Conservation (phyloP, 2,329 filamentous ascomycete genomes). For the Stemphylium lycopersici region DNA sequence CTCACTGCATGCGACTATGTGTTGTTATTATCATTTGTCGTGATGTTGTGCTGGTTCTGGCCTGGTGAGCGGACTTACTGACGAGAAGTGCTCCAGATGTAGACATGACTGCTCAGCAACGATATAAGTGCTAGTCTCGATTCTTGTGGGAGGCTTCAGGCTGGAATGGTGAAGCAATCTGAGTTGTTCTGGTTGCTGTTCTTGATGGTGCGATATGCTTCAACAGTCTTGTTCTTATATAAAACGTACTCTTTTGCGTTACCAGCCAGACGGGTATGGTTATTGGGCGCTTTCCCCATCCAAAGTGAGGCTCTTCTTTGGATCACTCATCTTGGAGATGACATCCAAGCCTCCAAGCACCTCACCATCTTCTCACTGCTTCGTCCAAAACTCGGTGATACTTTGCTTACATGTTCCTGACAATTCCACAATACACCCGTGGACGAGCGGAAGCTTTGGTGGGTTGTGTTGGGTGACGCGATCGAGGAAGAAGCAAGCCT, state of each 20-base stretch:
- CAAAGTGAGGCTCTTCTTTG: no score
- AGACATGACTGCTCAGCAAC: background rate
- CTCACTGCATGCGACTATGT: conserved; percentile 9
- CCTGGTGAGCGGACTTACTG: background rate
- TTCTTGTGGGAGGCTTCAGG: background rate
- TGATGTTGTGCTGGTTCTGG: background rate
- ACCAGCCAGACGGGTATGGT: no score
- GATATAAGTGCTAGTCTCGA: background rate
- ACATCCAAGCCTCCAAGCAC: no score
- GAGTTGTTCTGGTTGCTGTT: background rate
- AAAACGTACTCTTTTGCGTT: no score
- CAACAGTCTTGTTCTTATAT: no score
- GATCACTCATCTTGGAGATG: no score
- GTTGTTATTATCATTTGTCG: background rate
- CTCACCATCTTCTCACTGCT: background rate
- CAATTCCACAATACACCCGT: background rate
- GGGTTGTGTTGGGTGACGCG: background rate
- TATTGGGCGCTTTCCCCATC: no score
- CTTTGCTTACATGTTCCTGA: background rate
- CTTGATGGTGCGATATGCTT: no score
- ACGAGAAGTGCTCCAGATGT: background rate
- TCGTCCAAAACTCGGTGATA: background rate
- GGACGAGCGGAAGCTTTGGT: background rate
- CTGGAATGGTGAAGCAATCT: background rate
- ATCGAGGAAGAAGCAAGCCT: background rate